phyloP scores from a whole-genome alignment of 75 land plant genomes.

The Cryptomeria japonica region DNA sequence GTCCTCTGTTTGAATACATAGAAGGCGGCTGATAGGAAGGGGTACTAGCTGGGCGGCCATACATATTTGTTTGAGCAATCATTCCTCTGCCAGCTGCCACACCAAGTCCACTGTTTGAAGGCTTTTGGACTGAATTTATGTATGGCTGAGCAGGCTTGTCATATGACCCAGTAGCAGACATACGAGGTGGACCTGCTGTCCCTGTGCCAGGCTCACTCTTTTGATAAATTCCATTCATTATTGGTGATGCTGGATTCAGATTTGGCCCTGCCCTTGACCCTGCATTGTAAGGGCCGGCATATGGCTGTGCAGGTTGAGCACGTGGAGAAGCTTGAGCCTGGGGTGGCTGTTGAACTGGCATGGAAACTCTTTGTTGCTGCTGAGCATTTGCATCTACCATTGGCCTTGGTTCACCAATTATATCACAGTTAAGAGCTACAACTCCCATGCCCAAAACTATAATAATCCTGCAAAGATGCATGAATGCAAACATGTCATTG shows the following conservation, averaged over 20 bases:
- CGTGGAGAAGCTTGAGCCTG: slow-evolving; percentile 8
- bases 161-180: slow-evolving; percentile 19
- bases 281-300: slow-evolving; percentile 10
- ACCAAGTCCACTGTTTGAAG: slow-evolving; percentile 9
- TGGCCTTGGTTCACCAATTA: slow-evolving; percentile 72
- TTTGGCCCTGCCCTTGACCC: slow-evolving; percentile 9
- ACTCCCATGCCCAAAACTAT: slow-evolving; percentile 83
- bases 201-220: neutral
- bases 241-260: neutral
- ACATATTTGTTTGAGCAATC: slow-evolving; percentile 24
- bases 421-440: slow-evolving; percentile 55
- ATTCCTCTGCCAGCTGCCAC: slow-evolving; percentile 10
- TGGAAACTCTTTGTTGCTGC: slow-evolving; percentile 12
- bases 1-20: slow-evolving; percentile 60
- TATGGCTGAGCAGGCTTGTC: slow-evolving; percentile 15
- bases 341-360: slow-evolving; percentile 18
- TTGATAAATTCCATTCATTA: neutral
- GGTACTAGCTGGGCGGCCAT: slow-evolving; percentile 52
- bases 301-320: neutral
- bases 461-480: slow-evolving; percentile 64
- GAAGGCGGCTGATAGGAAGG: slow-evolving; percentile 79
- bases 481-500: neutral
- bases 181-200: slow-evolving; percentile 15
- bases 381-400: slow-evolving; percentile 20
- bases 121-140: neutral